phyloP scores from a whole-genome alignment of 2,329 filamentous ascomycete species.

The Cordyceps cicadae region DNA sequence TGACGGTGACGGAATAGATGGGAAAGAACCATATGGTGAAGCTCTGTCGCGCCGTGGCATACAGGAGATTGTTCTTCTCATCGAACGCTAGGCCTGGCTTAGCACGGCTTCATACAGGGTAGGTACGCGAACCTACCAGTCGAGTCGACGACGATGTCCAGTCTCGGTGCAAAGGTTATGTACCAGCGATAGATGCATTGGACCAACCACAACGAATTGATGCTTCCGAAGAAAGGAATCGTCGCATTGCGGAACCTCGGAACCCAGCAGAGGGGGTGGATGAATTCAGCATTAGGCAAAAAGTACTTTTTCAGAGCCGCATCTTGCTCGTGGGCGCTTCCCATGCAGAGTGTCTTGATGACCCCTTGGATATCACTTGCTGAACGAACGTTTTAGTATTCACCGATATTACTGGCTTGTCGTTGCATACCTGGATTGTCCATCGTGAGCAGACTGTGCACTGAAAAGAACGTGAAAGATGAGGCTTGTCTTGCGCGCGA shows the following conservation, averaged over 20 bases:
- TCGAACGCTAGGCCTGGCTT: constrained; percentile 52
- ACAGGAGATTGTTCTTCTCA: constrained; percentile 55
- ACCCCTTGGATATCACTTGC: constrained; percentile 49
- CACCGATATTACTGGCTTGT: not conserved
- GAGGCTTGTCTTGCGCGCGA: not conserved
- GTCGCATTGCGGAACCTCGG: constrained; percentile 38
- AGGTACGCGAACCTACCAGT: constrained; percentile 29
- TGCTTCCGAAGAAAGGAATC: constrained; percentile 31
- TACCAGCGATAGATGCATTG: constrained; percentile 73
- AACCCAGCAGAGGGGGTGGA: constrained; percentile 70
- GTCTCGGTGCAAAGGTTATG: constrained; percentile 69
- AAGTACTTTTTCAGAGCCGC: constrained; percentile 65
- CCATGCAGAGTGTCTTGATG: constrained; percentile 61
- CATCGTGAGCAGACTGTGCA: constrained; percentile 20
- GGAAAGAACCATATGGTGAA: constrained; percentile 74
- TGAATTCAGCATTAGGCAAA: constrained; percentile 61
- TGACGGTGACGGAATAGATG: constrained; percentile 60
- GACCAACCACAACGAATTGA: constrained; percentile 60
- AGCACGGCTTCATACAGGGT: not conserved
- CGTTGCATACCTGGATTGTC: constrained; percentile 34
- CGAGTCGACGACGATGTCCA: constrained; percentile 58
- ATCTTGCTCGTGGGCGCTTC: constrained; percentile 56
- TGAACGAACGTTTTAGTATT: not conserved
- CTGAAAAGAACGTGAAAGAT: not conserved
- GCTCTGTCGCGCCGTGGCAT: constrained; percentile 63